These are phyloP conservation scores for Amanita subjunquillea DNA, from an alignment of 768 basidiomycete species.

Conservation along the genomic window DNA sequence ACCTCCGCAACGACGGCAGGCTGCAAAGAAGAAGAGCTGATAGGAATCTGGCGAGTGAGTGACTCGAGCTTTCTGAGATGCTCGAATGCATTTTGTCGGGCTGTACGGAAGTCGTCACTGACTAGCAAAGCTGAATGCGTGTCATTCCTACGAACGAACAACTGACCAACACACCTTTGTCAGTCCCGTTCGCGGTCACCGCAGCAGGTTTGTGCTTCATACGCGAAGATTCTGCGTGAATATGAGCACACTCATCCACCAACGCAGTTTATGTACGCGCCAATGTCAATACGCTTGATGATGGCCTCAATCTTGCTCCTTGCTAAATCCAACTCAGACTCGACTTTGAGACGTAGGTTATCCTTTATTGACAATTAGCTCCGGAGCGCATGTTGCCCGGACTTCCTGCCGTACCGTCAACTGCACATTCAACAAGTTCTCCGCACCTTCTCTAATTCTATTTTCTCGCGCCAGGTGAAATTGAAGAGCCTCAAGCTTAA, in stretches of 20 bases:
- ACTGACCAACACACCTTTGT: slow-evolving; percentile 24
- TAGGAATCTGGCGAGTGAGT: slow-evolving; percentile 13
- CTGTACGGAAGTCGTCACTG: slow-evolving; percentile 64
- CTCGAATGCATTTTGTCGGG: slow-evolving; percentile 51
- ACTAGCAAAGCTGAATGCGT: slow-evolving; percentile 10
- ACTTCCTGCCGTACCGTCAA: slow-evolving; percentile 30
- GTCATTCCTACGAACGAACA: neutral
- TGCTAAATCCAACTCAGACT: slow-evolving; percentile 70
- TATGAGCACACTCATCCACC: slow-evolving; percentile 7
- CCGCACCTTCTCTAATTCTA: slow-evolving; percentile 85
- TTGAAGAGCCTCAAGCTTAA: slow-evolving; percentile 57
- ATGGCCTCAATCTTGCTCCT: slow-evolving; percentile 63
- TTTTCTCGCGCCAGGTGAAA: slow-evolving; percentile 65
- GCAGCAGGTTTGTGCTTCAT: slow-evolving; percentile 10
- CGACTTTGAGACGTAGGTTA: slow-evolving; percentile 59
- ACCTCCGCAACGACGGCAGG: slow-evolving; percentile 27
- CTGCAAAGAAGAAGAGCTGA: slow-evolving; percentile 9
- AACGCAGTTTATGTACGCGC: slow-evolving; percentile 22
- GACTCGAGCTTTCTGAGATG: slow-evolving; percentile 47
- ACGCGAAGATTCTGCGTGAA: slow-evolving; percentile 21
- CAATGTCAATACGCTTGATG: slow-evolving; percentile 42
- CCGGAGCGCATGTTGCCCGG: slow-evolving; percentile 4
- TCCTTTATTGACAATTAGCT: slow-evolving; percentile 27
- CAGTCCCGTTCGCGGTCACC: slow-evolving; percentile 14
- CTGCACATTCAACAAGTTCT: slow-evolving; percentile 72